Evolutionary conservation across 306 rosid genomes (phyloP).

Genomic region (Vigna unguiculata): DNA sequence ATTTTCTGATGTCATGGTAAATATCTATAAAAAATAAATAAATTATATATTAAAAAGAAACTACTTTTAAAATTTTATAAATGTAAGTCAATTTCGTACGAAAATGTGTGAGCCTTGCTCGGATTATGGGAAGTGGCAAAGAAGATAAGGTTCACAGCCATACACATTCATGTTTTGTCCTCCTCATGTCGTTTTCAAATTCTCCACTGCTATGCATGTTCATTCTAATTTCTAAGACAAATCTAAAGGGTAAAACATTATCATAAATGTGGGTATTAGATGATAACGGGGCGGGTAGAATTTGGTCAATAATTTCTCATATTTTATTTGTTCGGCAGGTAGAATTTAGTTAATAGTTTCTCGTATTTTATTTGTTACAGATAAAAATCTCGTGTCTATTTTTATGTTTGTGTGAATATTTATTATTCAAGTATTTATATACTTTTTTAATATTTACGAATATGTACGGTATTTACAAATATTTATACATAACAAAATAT

Average conservation of each 20-base stretch:
- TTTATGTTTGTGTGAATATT: too few relatives aligned
- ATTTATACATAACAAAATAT: too few relatives aligned
- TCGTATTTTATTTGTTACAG: too few relatives aligned
- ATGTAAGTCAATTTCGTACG: not conserved
- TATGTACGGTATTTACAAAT: too few relatives aligned
- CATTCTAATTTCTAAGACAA: not conserved
- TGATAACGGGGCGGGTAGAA: too few relatives aligned
- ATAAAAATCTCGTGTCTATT: too few relatives aligned
- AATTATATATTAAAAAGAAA: not conserved
- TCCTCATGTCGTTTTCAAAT: slow-evolving; percentile 33
- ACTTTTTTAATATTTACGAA: too few relatives aligned
- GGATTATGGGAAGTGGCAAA: slow-evolving; percentile 1
- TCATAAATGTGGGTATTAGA: not conserved
- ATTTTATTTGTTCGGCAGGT: too few relatives aligned
- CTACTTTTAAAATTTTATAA: not conserved
- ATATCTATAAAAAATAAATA: not conserved
- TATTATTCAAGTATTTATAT: too few relatives aligned
- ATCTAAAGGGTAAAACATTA: not conserved
- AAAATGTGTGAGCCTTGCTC: not conserved
- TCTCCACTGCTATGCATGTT: slow-evolving; percentile 17
- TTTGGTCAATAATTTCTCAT: too few relatives aligned
- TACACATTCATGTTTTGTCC: slow-evolving; percentile 20
- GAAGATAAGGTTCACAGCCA: slow-evolving; percentile 48
- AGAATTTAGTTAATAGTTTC: too few relatives aligned
- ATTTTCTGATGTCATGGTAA: too few relatives aligned